Evolutionary conservation across 768 basidiomycete genomes (phyloP).

Genomic region (Dacryopinax spathularia): DNA sequence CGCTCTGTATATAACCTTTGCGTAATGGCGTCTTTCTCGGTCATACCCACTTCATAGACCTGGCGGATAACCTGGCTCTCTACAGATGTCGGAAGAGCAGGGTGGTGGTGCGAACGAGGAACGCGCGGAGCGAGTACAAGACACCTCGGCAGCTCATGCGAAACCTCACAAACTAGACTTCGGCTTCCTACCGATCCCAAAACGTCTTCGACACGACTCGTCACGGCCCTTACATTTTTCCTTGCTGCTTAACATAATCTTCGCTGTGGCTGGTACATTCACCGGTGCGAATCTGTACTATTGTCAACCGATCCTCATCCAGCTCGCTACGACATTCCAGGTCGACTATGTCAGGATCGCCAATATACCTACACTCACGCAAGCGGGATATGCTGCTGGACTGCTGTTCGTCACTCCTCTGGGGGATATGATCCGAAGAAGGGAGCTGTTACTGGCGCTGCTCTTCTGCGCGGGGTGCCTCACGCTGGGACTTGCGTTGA

Average conservation of each 20-base stretch:
- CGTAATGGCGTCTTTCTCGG: too few species aligned
- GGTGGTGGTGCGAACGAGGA: too few species aligned
- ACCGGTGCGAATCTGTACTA: constrained; percentile 18
- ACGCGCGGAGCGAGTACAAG: too few species aligned
- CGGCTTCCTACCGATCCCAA: constrained; percentile 26
- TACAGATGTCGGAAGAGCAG: too few species aligned
- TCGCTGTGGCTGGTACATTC: constrained; percentile 21
- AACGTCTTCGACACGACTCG: constrained; percentile 15
- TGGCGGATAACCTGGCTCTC: too few species aligned
- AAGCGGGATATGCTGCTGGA: constrained; percentile 45
- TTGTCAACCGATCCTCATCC: constrained; percentile 14
- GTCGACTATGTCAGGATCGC: constrained; percentile 20
- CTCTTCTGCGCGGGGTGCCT: constrained; percentile 41
- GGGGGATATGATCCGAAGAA: constrained; percentile 66
- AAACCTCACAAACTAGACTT: constrained; percentile 16
- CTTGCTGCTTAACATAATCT: constrained; percentile 17
- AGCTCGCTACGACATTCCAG: constrained; percentile 21
- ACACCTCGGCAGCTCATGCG: too few species aligned
- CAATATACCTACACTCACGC: constrained; percentile 22
- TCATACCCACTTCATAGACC: too few species aligned
- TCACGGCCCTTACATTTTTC: constrained; percentile 13
- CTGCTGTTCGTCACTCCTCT: constrained; percentile 64
- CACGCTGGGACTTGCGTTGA: constrained; percentile 57
- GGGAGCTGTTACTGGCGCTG: constrained; percentile 51
- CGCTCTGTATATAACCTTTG: too few species aligned